Conservation (phyloP, 345 rosid genomes). For the Acer saccharum region DNA sequence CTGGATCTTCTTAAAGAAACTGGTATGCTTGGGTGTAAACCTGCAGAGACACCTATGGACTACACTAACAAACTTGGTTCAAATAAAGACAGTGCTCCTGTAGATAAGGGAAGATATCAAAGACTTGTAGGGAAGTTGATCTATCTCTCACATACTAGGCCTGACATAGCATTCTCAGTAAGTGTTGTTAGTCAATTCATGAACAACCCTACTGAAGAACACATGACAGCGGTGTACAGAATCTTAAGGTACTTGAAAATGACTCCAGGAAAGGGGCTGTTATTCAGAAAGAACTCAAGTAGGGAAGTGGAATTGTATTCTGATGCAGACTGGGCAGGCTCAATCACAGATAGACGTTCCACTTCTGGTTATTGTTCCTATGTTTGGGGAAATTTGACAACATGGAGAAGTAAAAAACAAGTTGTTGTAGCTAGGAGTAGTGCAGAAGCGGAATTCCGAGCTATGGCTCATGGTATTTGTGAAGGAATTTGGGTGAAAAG, state of each 20-base stretch:
- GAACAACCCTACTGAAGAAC: too few relatives aligned
- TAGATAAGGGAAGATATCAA: too few relatives aligned
- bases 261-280: neutral
- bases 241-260: neutral
- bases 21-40: too few relatives aligned
- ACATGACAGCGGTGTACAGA: too few relatives aligned
- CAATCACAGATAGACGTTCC: neutral
- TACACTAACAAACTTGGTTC: too few relatives aligned
- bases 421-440: neutral
- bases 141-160: too few relatives aligned
- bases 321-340: neutral
- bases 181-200: too few relatives aligned
- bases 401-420: slow-evolving; percentile 2
- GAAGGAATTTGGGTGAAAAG: neutral
- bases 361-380: neutral
- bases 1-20: too few relatives aligned
- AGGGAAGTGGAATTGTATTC: neutral
- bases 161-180: too few relatives aligned
- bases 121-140: too few relatives aligned
- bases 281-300: neutral
- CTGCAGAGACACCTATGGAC: too few relatives aligned
- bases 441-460: neutral
- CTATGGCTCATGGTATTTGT: neutral
- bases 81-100: too few relatives aligned
- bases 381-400: neutral